Evolutionary conservation across 352 stramenopile genomes (phyloP), one percentile per base, ranked within the genome.

Genomic region (Pythium apleroticum): DNA sequence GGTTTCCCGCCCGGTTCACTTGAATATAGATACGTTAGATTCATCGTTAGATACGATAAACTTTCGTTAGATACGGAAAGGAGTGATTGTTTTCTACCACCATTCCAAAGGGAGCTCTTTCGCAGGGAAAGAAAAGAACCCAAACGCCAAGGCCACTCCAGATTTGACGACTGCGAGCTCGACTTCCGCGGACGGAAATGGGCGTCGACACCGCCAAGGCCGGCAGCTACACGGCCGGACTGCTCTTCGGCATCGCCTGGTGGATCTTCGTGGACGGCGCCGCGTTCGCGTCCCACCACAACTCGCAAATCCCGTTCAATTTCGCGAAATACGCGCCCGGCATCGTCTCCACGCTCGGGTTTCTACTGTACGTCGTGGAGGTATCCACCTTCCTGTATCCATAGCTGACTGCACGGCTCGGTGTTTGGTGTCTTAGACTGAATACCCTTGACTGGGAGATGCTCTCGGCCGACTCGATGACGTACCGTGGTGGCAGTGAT

Each of bases 381-480:
- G 30, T 27, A 30, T 53, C 3, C 46, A 53, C 46, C 4, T 9
- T 33, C 4, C 4, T 33, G 30, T 4, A 4, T 33, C 30, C 4
- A 33, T 33, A 33, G 12, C 22, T 52, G 43, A 27, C 15, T 30
- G 15, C 20, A 15, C 8, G 35, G 9, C 11, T 20, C 8, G 35
- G 14, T 14, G 48, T 6, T 57, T 48, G 49, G 27, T 64, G 49
- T 14, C n/a, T 0, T 53, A 88, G 78, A 12, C 52, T 88, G 8
- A 89, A 89, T 31, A 85, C 78, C 30, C 68, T 89, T 15, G 76
- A 89, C 65, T 89, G 80, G 78, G 76, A 79, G 11, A 88, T 89
- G 78, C 54, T 89, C 2, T 76, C 55, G 20, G 27, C 65, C 27
- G 73, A 86, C 45, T 82, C 82, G 41, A 69, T 73, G 20, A 48